Evolutionary conservation across 164 flowering plant genomes (phyloP).

Genomic region (grape (Vitis vinifera)): DNA sequence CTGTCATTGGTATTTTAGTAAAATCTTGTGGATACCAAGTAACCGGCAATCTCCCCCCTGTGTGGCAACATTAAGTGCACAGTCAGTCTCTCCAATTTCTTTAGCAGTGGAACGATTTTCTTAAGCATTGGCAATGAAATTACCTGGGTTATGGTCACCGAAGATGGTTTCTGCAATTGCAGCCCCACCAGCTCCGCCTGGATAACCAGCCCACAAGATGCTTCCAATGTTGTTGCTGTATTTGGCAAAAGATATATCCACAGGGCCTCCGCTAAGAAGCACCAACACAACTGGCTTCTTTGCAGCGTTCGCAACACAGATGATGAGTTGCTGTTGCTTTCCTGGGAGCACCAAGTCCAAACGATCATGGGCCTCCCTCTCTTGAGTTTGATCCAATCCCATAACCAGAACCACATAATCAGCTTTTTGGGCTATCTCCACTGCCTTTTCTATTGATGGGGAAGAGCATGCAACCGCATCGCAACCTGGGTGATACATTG

Average conservation of each 20-base stretch:
- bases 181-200: slow-evolving; percentile 78
- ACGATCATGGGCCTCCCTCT: slow-evolving; percentile 62
- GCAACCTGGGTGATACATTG: slow-evolving; percentile 49
- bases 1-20: slow-evolving; percentile 76
- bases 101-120: not conserved
- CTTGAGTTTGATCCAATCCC: slow-evolving; percentile 80
- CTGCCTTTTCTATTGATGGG: slow-evolving; percentile 41
- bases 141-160: slow-evolving; percentile 91
- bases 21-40: slow-evolving; percentile 88
- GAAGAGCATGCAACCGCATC: slow-evolving; percentile 46
- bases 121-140: not conserved
- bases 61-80: slow-evolving; percentile 15
- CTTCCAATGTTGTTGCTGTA: slow-evolving; percentile 48
- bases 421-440: slow-evolving; percentile 48
- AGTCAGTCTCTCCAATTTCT: not conserved
- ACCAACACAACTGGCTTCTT: slow-evolving; percentile 73
- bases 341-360: slow-evolving; percentile 65
- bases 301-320: slow-evolving; percentile 52
- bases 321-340: slow-evolving; percentile 55
- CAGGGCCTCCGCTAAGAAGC: slow-evolving; percentile 72
- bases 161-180: slow-evolving; percentile 80
- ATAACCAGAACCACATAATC: slow-evolving; percentile 68
- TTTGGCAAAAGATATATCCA: slow-evolving; percentile 77
- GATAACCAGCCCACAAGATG: slow-evolving; percentile 93
- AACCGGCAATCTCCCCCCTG: slow-evolving; percentile 87